Base-by-base conservation (phyloP, 495 filamentous ascomycete genomes). In the Neurospora sp. region DNA sequence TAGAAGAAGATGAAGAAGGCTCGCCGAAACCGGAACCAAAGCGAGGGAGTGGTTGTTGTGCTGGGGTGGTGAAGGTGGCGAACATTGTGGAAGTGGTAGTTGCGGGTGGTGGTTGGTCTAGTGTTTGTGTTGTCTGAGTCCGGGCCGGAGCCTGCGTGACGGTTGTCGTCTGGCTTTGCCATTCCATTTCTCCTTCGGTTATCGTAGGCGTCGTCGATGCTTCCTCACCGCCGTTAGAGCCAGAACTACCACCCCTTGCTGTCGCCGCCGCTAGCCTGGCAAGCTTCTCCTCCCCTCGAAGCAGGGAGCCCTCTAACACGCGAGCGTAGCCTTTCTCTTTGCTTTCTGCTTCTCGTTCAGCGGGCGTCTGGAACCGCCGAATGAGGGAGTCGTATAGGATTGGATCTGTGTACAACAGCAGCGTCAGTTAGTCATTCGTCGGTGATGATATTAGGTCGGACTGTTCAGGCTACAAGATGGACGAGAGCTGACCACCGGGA, bases 381-480 rank as follows among this genome's bases (percentile, higher is more conserved):
- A 96, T 88, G 16, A 94, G 84, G 71, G 88, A 87, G 78, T 95
- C 92, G 82, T 96, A 94, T 59, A 94, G 86, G 31, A 94, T 83
- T 0, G 93, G 92, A 80, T 94, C 92, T 91, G 82, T 69, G 74
- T 61, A 72, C 76, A 22, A 39, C 75, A 37, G 39, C 27, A 65
- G 68, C 4, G 22, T 44, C 40, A 42, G 69, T 41, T 22, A 27
- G 20, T 44, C 41, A 44, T 0, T 59, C 47, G 10, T 27, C 37
- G 38, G 53, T 20, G n/a, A 68, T 39, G 44, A 8, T 45, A 20
- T 20, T 7, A 45, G 42, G 9, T 45, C n/a, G 39, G 10, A 40
- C 39, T 12, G 10, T 14, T 8, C 39, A 14, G 39, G 39, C 39
- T 40, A 37, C 5, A 4, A 45, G 7, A 45, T n/a, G n/a, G 8